Evolutionary conservation across 148 eudicot genomes (phyloP).

Genomic region (Amaranthus palmeri): DNA sequence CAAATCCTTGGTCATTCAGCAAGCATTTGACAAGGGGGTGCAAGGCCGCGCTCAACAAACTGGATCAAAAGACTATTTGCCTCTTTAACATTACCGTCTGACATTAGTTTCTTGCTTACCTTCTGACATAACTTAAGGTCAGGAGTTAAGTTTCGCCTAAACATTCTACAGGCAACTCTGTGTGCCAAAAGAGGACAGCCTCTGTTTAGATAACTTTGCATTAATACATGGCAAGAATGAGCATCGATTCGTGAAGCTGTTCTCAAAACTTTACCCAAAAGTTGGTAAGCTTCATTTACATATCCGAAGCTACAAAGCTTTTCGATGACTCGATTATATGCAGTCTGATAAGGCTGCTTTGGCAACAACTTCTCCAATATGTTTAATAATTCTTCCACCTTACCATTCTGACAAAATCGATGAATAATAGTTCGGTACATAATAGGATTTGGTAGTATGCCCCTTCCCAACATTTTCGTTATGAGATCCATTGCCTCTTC

Average conservation of each 20-base stretch:
- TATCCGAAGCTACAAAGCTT: conserved; percentile 28
- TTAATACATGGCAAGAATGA: conserved; percentile 24
- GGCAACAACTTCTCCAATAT: conserved; percentile 25
- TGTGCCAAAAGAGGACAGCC: conserved; percentile 25
- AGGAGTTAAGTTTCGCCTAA: conserved; percentile 27
- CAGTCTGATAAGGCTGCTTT: conserved; percentile 30
- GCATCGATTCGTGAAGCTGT: conserved; percentile 25
- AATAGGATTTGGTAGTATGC: conserved; percentile 26
- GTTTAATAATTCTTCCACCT: conserved; percentile 24
- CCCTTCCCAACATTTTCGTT: conserved; percentile 27
- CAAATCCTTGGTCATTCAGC: conserved; percentile 2
- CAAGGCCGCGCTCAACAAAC: conserved; percentile 28
- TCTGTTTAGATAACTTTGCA: conserved; percentile 20
- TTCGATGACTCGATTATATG: conserved; percentile 29
- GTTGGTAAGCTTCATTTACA: conserved; percentile 21
- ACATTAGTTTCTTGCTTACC: conserved; percentile 20
- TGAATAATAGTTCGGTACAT: conserved; percentile 27
- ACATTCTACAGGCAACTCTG: conserved; percentile 31
- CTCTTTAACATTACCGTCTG: conserved; percentile 25
- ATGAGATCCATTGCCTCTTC: conserved; percentile 25
- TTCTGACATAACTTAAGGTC: conserved; percentile 25
- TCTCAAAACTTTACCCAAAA: conserved; percentile 23
- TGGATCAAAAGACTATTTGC: conserved; percentile 20
- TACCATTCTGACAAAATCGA: conserved; percentile 25
- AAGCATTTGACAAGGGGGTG: conserved; percentile 17